Evolutionary conservation across 2,329 filamentous ascomycete species (phyloP), one percentile per base, ranked within the genome.

Genomic region (Colletotrichum shisoi): DNA sequence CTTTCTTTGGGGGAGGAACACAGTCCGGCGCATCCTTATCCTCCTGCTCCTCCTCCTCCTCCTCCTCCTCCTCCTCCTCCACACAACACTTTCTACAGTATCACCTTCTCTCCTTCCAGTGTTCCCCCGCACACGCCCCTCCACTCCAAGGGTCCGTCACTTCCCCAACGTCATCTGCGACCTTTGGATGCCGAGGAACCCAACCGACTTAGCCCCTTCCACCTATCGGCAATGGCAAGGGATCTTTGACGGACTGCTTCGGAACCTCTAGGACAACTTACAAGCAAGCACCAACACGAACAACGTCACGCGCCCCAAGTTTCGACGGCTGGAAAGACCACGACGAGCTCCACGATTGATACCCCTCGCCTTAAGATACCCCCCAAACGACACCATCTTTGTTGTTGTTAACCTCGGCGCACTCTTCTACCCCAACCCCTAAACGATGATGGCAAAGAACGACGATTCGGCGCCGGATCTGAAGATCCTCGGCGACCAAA

Each of bases 401-500:
- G 39, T 45, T 11, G 12, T 46, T 40, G 21, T n/a, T 42, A 39
- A 34, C 24, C 17, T 54, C 48, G 4, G 31, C 51, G 31, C 51
- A 27, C 7, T 39, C 17, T 19, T 27, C 37, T 52, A 24, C 34
- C 12, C 27, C 39, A 21, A 57, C 17, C 19, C 42, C 5, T 17
- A 39, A 37, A 12, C 44, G 12, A 60, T 45, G 57, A 83, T 83
- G 81, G 72, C 79, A 39, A 67, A 68, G 21, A 76, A 78, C 54
- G 76, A 81, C 69, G 72, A 78, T 12, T 74, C 79, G 70, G 88
- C 90, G 58, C 90, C 90, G n/a, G 90, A 93, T 76, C 82, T 94
- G 60, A 89, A 92, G 76, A 92, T 94, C 71, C 81, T 92, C 11
- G 90, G 90, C 70, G 87, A 91, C 74, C 82, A 89, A 73, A 87